Evolutionary conservation across 2,329 filamentous ascomycete genomes (phyloP).

Genomic region (Paecilomyces variotii): DNA sequence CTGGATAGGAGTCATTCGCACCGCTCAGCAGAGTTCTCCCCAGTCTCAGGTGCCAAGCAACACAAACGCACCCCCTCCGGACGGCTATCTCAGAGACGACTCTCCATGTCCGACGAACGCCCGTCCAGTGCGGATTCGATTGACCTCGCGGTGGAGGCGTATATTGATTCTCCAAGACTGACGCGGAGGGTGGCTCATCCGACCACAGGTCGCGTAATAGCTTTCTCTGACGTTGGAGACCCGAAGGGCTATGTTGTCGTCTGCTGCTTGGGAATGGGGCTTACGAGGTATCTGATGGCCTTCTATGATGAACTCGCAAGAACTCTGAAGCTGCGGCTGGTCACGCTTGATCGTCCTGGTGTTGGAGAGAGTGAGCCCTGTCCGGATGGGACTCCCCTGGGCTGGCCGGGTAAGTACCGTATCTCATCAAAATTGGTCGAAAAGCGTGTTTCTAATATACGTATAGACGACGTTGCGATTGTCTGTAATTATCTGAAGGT

Average conservation of each 20-base stretch:
- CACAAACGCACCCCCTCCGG: constrained; percentile 34
- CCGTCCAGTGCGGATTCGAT: constrained; percentile 77
- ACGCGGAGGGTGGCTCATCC: constrained; percentile 85
- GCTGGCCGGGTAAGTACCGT: constrained; percentile 71
- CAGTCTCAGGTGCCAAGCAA: constrained; percentile 13
- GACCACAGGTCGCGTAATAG: constrained; percentile 77
- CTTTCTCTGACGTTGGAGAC: constrained; percentile 94
- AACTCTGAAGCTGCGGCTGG: constrained; percentile 79
- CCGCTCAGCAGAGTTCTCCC: constrained; percentile 21
- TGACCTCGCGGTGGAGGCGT: constrained; percentile 78
- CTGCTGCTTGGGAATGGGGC: constrained; percentile 94
- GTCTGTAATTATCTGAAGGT: constrained; percentile 90
- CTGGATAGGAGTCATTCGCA: constrained; percentile 17
- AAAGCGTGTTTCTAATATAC: constrained; percentile 31
- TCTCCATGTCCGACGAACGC: constrained; percentile 56
- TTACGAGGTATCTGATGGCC: constrained; percentile 90
- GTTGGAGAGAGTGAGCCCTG: constrained; percentile 88
- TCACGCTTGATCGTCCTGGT: constrained; percentile 88
- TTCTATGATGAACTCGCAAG: constrained; percentile 95
- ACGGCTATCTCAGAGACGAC: constrained; percentile 31
- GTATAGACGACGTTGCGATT: constrained; percentile 70
- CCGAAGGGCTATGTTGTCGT: constrained; percentile 86
- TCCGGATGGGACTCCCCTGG: constrained; percentile 74
- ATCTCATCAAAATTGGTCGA: neutral
- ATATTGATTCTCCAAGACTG: constrained; percentile 71